phyloP scores from a whole-genome alignment of 2,329 filamentous ascomycete species.

The Pseudogymnoascus sp. region DNA sequence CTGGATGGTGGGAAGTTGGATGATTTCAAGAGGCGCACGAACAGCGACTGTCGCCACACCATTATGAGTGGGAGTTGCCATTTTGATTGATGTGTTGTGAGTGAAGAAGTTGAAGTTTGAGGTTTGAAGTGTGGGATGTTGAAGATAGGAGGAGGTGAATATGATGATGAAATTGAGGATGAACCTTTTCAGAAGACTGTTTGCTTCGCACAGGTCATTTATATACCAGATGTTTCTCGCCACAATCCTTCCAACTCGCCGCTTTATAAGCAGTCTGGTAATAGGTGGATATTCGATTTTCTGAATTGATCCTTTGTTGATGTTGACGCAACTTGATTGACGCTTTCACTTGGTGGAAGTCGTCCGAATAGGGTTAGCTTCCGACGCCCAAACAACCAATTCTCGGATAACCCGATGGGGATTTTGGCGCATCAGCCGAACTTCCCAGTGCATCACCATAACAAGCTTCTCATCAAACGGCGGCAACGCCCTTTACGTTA shows the following conservation, averaged over 20 bases:
- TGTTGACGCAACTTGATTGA: neutral
- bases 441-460: neutral
- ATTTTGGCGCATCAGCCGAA: neutral
- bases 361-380: conserved; percentile 12
- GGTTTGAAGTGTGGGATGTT: too few species aligned
- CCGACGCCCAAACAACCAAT: neutral
- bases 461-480: neutral
- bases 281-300: neutral
- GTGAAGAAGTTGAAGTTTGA: neutral
- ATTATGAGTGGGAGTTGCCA: conserved; percentile 29
- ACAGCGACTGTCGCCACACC: conserved; percentile 35
- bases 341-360: neutral
- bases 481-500: neutral
- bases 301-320: neutral
- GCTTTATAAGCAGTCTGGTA: neutral
- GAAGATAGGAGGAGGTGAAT: neutral
- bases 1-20: conserved; percentile 27
- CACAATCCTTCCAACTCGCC: neutral
- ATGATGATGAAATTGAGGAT: neutral
- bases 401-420: neutral
- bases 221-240: neutral
- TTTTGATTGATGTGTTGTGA: conserved; percentile 13
- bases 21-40: conserved; percentile 30
- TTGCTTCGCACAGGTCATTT: neutral
- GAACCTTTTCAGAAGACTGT: neutral